Base-by-base conservation (phyloP, 768 basidiomycete genomes). In the Tricholoma furcatifolium region DNA sequence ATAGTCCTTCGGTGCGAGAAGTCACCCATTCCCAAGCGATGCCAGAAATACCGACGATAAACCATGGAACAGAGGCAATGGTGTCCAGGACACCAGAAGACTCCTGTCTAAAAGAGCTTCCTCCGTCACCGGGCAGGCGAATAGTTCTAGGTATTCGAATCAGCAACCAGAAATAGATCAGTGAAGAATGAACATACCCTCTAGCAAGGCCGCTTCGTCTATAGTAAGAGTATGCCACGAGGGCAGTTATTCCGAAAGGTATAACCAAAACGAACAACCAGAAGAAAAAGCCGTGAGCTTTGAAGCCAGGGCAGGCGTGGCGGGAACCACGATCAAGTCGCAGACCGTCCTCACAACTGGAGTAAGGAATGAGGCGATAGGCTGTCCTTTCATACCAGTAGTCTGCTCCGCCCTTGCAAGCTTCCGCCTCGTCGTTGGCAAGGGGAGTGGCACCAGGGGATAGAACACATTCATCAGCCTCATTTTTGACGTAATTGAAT, bases 361-460 rank as follows among this genome's bases (percentile, higher is more conserved):
- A 96, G 67, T 88, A 89, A 1, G 89, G 89, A 43, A 98, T 91
- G 69, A 91, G 87, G 46, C 94, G 89, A 65, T 96, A 96, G 4
- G 86, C 73, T 0, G 96, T 98, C 23, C 93, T 85, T 47, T 93
- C 93, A 65, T 94, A 98, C 97, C 97, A 99, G 67, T 78, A 91
- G 3, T 87, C 83, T 41, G 84, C 84, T 17, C 75, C 80, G 48
- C 69, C 68, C 18, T 70, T 73, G 62, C 91, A 93, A 4, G 80
- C 75, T 24, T 79, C 78, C 35, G 79, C 74, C 23, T 79, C 78
- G 36, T 94, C 91, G 23, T 74, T 58, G 0, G 79, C 67, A 10
- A 88, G 76, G 0, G 93, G 79, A 3, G 69, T 67, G 0, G 86
- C 87, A 10, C 88, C 92, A 7, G 81, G 71, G 2, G 86, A 83